phyloP scores from a whole-genome alignment of 179 eudicot genomes.

The Amaranthus tricolor region DNA sequence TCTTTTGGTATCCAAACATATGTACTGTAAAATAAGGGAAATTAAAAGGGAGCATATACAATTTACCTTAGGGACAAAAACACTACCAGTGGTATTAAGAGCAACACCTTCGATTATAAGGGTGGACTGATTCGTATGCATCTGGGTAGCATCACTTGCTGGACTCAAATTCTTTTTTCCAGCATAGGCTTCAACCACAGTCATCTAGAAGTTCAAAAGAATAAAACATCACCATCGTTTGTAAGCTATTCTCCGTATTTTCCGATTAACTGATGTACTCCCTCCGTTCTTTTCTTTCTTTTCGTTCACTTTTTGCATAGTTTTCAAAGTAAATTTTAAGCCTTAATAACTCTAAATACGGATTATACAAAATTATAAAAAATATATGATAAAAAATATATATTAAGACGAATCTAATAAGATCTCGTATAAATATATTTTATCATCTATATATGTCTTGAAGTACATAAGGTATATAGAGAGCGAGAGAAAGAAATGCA shows the following conservation, averaged over 20 bases:
- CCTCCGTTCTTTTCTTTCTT: no score
- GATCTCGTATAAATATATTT: no score
- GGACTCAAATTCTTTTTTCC: slow-evolving; percentile 60
- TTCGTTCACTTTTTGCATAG: no score
- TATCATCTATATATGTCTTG: no score
- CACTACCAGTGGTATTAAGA: slow-evolving; percentile 82
- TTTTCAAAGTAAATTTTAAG: no score
- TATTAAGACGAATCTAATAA: no score
- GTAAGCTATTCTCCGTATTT: neutral
- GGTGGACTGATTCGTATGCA: slow-evolving; percentile 41
- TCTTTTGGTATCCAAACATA: neutral
- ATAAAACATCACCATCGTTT: slow-evolving; percentile 9
- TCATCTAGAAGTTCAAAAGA: slow-evolving; percentile 49
- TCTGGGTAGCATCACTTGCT: slow-evolving; percentile 46
- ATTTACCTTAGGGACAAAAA: slow-evolving; percentile 63
- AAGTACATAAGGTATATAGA: no score
- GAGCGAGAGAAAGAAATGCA: neutral
- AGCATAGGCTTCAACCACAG: slow-evolving; percentile 84
- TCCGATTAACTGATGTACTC: neutral
- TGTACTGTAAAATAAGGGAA: neutral
- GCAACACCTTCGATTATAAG: slow-evolving; percentile 79
- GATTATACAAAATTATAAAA: no score
- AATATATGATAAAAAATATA: no score
- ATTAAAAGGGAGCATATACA: slow-evolving; percentile 3
- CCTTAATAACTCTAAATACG: no score